phyloP scores from a whole-genome alignment of 2,329 filamentous ascomycete species.

The Arthrobotrys conoides region DNA sequence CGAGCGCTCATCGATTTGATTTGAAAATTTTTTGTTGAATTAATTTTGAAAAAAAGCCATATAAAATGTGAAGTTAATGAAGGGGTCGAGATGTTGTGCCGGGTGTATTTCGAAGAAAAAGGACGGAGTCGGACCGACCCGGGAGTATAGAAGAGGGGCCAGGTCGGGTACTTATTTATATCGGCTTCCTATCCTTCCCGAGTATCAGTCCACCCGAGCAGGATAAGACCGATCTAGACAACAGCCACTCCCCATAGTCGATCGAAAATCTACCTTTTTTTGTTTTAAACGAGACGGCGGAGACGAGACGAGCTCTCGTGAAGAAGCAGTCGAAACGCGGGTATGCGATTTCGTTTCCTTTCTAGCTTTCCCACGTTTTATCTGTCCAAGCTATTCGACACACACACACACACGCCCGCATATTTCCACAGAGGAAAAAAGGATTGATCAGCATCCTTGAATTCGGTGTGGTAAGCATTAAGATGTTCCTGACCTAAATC shows the following conservation, averaged over 20 bases:
- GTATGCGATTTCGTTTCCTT: constrained; percentile 25
- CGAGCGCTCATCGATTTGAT: constrained; percentile 10
- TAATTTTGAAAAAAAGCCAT: not conserved
- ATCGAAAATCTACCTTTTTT: constrained; percentile 1
- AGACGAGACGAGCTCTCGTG: constrained; percentile 13
- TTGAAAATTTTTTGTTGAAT: not conserved
- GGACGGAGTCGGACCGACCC: constrained; percentile 25
- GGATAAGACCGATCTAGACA: constrained; percentile 22
- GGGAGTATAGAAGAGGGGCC: constrained; percentile 13
- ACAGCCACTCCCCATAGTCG: not conserved
- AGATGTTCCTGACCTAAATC: constrained; percentile 14
- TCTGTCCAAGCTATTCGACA: not conserved
- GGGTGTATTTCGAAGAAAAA: not conserved
- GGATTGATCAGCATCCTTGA: not conserved
- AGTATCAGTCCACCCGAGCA: constrained; percentile 28
- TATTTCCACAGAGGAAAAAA: too few species aligned
- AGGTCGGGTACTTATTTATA: constrained; percentile 25
- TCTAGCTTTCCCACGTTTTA: constrained; percentile 19
- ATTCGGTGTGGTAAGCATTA: constrained; percentile 1
- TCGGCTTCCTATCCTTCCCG: constrained; percentile 33
- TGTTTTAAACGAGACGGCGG: too few species aligned
- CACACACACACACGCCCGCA: not conserved
- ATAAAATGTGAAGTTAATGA: not conserved
- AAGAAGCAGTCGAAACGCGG: constrained; percentile 20
- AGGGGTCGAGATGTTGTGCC: constrained; percentile 18